Evolutionary conservation across 208 protist species (phyloP), one percentile per base, ranked within the genome.

Genomic region (Acanthamoeba divionensis): DNA sequence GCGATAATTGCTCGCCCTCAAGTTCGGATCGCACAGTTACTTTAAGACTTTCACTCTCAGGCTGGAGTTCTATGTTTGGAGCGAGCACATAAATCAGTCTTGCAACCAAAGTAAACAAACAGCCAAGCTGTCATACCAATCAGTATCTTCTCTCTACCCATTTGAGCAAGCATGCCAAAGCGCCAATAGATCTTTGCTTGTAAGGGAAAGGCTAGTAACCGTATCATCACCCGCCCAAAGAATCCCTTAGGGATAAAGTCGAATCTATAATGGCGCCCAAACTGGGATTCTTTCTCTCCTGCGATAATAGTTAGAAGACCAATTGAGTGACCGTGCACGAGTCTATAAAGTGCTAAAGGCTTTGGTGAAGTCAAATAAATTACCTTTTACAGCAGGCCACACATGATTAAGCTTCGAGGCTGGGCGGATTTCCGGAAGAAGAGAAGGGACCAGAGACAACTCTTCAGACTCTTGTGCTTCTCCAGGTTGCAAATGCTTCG

Each of bases 201-300:
- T 71, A 71, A 71, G 12, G 13, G 18, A 29, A 71, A 71, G 12
- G 63, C 63, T 29, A 71, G 63, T 15, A 71, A 29, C 24, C 63
- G 63, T 41, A 71, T 29, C 63, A 71, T 71, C 13, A 71, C 24
- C 18, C 63, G 12, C 15, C 57, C 52, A 7, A 89, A 41, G 80
- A 89, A 89, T 1, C 80, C 80, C 80, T 89, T 71, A 26, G 80
- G 80, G 1, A 89, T 44, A 26, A 89, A 89, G 0, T 15, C 41
- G 0, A 89, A 36, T 7, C 52, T 55, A 9, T 89, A 89, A 18
- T 33, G 57, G 2, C 80, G 52, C 21, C 80, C 60, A 48, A 89
- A 89, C 6, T 62, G 8, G 18, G 33, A 57, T 5, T 89, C 80
- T 8, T 7, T 29, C 3, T 1, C 8, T 5, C 24, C 62, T 69